Evolutionary conservation across 768 basidiomycete species (phyloP).

Genomic region (Tephrocybe sp.): DNA sequence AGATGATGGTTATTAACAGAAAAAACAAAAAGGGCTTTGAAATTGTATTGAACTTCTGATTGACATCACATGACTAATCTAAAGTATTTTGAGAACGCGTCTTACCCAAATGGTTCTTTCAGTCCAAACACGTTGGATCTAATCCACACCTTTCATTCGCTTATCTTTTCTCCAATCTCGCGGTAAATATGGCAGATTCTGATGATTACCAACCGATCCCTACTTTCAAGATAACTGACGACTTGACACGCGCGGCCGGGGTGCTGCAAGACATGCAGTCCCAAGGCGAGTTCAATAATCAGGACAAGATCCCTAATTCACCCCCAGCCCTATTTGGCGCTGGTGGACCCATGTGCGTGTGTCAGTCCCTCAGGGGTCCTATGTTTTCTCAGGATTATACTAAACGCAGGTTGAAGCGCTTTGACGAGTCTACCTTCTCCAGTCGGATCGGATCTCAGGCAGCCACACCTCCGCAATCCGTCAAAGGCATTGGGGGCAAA

Average conservation of each 20-base stretch:
- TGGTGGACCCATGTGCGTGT: constrained; percentile 66
- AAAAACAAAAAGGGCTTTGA: no score
- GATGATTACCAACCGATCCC: constrained; percentile 25
- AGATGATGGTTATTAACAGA: no score
- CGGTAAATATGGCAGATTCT: constrained; percentile 21
- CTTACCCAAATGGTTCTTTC: neutral
- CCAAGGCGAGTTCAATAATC: constrained; percentile 28
- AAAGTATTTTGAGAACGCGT: neutral
- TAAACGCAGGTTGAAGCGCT: constrained; percentile 63
- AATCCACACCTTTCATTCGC: constrained; percentile 13
- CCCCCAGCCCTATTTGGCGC: constrained; percentile 69
- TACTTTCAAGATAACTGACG: constrained; percentile 33
- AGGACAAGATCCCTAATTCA: constrained; percentile 33
- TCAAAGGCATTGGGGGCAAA: constrained; percentile 88
- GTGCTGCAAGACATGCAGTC: constrained; percentile 50
- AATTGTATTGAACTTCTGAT: neutral
- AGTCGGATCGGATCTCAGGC: constrained; percentile 72
- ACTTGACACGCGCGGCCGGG: constrained; percentile 49
- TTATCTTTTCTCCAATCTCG: constrained; percentile 2
- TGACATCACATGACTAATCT: constrained; percentile 17
- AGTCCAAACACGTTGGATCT: constrained; percentile 17
- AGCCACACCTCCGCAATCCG: constrained; percentile 76
- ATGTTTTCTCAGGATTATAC: constrained; percentile 1
- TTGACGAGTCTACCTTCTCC: constrained; percentile 70
- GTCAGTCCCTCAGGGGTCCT: constrained; percentile 3